Base-by-base conservation (phyloP, 2,329 filamentous ascomycete genomes). In the Lecanosticta acicola region DNA sequence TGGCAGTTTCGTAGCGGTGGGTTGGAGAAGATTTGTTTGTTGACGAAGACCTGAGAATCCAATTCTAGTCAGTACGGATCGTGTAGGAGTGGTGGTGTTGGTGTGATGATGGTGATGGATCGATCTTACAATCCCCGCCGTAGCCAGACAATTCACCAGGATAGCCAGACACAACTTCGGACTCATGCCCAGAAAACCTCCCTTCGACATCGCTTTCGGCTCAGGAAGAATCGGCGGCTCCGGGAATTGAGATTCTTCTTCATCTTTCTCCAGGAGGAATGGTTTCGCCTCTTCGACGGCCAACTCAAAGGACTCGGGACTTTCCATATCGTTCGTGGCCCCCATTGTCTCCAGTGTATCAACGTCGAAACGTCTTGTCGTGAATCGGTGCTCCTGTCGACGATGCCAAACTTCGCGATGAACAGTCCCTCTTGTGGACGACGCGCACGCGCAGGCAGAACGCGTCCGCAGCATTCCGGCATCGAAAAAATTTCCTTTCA, bases 1-100 rank as follows among this genome's bases (percentile, higher is more conserved):
- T 85, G 81, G 49, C 73, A 76, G 21, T 79, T 71, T 59, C 79
- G 79, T 59, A 83, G 71, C 11, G 73, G 75, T 13, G 76, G 75
- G 50, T 83, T 77, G 18, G 76, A 77, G 68, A 85, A 85, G 63
- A 85, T 83, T 51, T 75, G 76, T 65, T 85, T 85, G 68, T 85
- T 85, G 34, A 79, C 81, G 61, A 84, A 84, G 59, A 85, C 79
- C 79, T 82, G 45, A 4, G 19, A n/a, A n/a, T n/a, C n/a, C n/a
- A n/a, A n/a, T n/a, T n/a, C n/a, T n/a, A n/a, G n/a, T n/a, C n/a
- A n/a, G n/a, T n/a, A n/a, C n/a, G 33, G 14, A 19, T 18, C 10
- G 37, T 16, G 32, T 7, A 35, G 10, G 35, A 39, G 11, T 37
- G 16, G 14, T 4, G 14, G 11, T 17, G 34, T 35, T 37, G 36